phyloP scores from a whole-genome alignment of 345 rosid species.

The Toxicodendron radicans region DNA sequence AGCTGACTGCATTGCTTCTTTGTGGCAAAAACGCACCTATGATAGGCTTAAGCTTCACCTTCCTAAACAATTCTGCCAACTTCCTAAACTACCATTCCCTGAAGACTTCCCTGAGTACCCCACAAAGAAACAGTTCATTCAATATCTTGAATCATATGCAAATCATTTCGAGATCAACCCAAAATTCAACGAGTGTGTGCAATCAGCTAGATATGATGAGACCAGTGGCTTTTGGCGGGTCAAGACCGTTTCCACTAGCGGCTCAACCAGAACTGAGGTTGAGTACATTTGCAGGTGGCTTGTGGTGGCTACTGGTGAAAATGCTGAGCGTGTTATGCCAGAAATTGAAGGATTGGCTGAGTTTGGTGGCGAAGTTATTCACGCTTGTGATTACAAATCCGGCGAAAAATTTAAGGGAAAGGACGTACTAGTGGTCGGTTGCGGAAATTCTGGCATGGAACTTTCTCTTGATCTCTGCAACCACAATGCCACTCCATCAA shows the following conservation, averaged over 20 bases:
- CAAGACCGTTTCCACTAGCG: conserved; percentile 44
- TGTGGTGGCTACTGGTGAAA: conserved; percentile 95
- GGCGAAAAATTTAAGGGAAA: conserved; percentile 67
- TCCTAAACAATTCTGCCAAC: conserved; percentile 79
- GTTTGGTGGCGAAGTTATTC: conserved; percentile 72
- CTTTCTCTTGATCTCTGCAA: conserved; percentile 85
- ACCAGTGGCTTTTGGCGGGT: conserved; percentile 84
- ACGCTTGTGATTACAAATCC: conserved; percentile 74
- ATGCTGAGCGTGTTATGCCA: conserved; percentile 79
- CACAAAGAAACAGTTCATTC: conserved; percentile 59
- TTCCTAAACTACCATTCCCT: conserved; percentile 80
- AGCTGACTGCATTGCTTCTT: conserved; percentile 83
- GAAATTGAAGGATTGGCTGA: conserved; percentile 67
- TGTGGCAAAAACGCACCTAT: conserved; percentile 79
- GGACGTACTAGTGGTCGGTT: conserved; percentile 81
- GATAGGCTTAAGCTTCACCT: conserved; percentile 87
- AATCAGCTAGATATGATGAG: conserved; percentile 75
- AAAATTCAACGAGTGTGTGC: conserved; percentile 78
- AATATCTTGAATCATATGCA: conserved; percentile 75
- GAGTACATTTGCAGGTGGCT: conserved; percentile 94
- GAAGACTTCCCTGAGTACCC: conserved; percentile 78
- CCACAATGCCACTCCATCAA: conserved; percentile 62
- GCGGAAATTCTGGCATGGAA: conserved; percentile 99
- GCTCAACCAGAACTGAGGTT: conserved; percentile 49
- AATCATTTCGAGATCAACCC: conserved; percentile 64